Evolutionary conservation across 257 asterid species (phyloP).

Genomic region (Plantago elongata): DNA sequence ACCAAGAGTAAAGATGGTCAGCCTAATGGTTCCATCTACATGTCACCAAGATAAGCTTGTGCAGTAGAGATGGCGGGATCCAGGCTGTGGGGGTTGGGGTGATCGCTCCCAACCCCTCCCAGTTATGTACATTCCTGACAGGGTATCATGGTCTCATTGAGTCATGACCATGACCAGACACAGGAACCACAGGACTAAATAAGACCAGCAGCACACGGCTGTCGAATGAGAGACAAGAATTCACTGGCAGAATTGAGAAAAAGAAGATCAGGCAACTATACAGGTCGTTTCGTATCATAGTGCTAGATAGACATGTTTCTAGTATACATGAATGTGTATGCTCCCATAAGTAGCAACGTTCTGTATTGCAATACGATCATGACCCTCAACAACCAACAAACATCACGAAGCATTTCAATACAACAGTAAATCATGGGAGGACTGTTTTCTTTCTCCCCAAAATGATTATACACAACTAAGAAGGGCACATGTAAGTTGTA

Average conservation of each 20-base stretch:
- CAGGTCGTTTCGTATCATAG: neutral
- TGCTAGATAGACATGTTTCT: neutral
- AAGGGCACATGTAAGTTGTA: neutral
- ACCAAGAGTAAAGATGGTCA: too few species aligned
- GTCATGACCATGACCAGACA: slow-evolving; percentile 4
- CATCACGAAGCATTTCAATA: neutral
- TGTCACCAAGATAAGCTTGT: too few species aligned
- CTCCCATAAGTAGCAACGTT: neutral
- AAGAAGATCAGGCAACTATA: neutral
- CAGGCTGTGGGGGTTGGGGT: too few species aligned
- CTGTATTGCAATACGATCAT: neutral
- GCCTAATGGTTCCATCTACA: too few species aligned
- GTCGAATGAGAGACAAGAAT: slow-evolving; percentile 15
- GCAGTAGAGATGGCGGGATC: too few species aligned
- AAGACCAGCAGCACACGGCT: slow-evolving; percentile 16
- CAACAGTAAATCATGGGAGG: neutral
- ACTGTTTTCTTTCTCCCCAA: neutral
- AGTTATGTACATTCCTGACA: slow-evolving; percentile 21
- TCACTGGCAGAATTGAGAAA: too few species aligned
- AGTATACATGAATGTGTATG: neutral
- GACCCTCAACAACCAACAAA: neutral
- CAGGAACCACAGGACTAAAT: slow-evolving; percentile 21
- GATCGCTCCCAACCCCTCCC: too few species aligned
- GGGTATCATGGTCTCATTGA: slow-evolving; percentile 12
- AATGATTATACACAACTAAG: slow-evolving; percentile 14